Base-by-base conservation (phyloP, 2,329 filamentous ascomycete genomes). In the Hypoxylon sp. region DNA sequence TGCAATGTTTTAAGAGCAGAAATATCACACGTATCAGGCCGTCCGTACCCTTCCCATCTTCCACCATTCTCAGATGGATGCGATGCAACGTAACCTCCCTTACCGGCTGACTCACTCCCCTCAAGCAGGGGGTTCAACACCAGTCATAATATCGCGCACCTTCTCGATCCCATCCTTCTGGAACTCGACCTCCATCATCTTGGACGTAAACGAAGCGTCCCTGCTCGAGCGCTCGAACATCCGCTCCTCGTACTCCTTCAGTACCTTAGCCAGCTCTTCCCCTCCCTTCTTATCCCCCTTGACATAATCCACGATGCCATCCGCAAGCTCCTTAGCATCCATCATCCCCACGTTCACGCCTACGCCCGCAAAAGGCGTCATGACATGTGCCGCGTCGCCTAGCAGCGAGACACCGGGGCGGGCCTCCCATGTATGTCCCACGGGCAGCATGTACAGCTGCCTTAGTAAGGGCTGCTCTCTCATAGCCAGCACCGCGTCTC, bases 381-480 rank as follows among this genome's bases (percentile, higher is more conserved):
- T 82, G 3, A 85, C 62, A 67, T 86, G 83, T 6, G 83, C 83
- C 9, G 83, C 80, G 65, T 85, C 83, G 2, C 84, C 84, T 3
- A 85, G 70, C n/a, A 87, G 73, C 1, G 84, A 82, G n/a, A 83
- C 72, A 1, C 83, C 82, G 1, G 76, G 61, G 1, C 74, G 70
- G 8, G 67, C 40, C 20, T 64, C 61, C 73, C 74, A 74, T 6
- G 48, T 55, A 2, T 69, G 32, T 2, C 71, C 72, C 2, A 71
- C 67, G 0, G 74, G 72, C 5, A 76, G 64, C 71, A 70, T 72
- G 50, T 72, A 72, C 7, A 73, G 38, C 6, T 45, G 67, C 12
- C 72, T 61, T 4, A 72, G 48, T 4, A 52, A n/a, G 1, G 68
- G 51, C 12, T 40, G 30, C 1, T 68, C 61, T 4, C 40, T 64